phyloP scores from a whole-genome alignment of 192 early-diverging fungal genomes.

The Dissophora globulifera region DNA sequence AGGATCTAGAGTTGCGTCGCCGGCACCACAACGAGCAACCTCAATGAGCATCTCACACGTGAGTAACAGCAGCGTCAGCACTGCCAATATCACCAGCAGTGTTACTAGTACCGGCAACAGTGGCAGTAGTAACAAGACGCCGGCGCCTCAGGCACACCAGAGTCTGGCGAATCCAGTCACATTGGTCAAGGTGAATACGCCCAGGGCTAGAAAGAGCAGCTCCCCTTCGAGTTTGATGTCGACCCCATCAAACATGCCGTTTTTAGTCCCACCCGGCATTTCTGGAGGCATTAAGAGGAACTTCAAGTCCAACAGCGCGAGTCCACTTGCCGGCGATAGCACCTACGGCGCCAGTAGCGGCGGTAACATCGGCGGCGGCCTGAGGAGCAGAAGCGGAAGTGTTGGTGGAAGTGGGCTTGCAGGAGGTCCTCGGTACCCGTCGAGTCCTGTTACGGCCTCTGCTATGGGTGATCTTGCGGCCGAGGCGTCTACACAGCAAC shows the following conservation, averaged over 20 bases:
- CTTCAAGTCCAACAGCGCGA: conserved; percentile 33
- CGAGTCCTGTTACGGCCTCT: too few relatives aligned
- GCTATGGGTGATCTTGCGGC: not conserved
- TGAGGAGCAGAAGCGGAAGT: not conserved
- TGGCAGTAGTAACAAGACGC: too few relatives aligned
- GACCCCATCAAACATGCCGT: conserved; percentile 48
- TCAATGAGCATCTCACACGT: conserved; percentile 12
- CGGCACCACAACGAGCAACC: conserved; percentile 8
- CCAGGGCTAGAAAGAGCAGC: conserved; percentile 33
- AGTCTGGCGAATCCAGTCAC: conserved; percentile 16
- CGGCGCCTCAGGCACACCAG: not conserved
- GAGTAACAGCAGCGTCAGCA: too few relatives aligned
- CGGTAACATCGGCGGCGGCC: too few relatives aligned
- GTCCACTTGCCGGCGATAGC: conserved; percentile 24
- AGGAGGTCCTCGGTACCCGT: conserved; percentile 1
- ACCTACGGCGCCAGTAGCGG: too few relatives aligned
- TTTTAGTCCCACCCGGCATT: conserved; percentile 33
- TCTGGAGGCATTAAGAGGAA: conserved; percentile 20
- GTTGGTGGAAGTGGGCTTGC: not conserved
- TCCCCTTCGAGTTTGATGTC: conserved; percentile 44
- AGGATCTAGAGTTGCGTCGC: conserved; percentile 19
- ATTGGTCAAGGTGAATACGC: conserved; percentile 10
- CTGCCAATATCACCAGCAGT: not conserved
- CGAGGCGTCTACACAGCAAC: not conserved
- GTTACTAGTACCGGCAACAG: too few relatives aligned